Base-by-base conservation (phyloP, 176 grass and related monocot genomes). In the Thinopyrum elongatum region DNA sequence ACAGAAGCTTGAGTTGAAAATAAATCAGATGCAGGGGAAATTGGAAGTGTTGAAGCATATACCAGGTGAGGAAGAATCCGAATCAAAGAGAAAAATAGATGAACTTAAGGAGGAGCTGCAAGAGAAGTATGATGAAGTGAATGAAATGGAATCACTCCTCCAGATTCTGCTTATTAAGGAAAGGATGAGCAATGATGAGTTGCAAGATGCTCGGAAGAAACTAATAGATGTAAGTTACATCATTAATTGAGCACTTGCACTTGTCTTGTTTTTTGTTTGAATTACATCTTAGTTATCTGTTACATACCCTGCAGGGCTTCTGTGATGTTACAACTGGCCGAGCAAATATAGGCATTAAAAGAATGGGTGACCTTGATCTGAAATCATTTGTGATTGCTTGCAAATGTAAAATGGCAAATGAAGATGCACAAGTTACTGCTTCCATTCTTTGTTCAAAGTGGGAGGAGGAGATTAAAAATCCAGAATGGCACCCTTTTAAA, bases 191-290 rank as follows among this genome's bases (percentile, higher is more conserved):
- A 93, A 93, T 0, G 85, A 90, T 11, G 91, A 93, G 53, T 33
- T 90, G 39, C 91, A 93, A 73, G 85, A 90, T 60, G 78, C 91
- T 76, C 80, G 82, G 38, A 90, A 83, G 44, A 88, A 87, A 64
- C 63, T 89, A 49, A 80, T 83, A 42, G 63, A 69, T 2, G 86
- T 70, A 78, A 42, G 41, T 42, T 42, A 42, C 10, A 11, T 42
- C 41, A 42, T 79, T 55, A 3, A 70, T n/a, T 36, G 30, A 36
- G 66, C 31, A 21, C 66, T 69, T 69, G 66, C 10, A 42, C 36
- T 42, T 42, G 10, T 42, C 41, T 42, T 0, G 36, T 11, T 42
- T 9, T 42, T 42, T 42, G 41, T 3, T 42, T 42, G 41, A 42
- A 42, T 42, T 42, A 42, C 41, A 12, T 42, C 10, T 12, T 42